These are phyloP conservation scores for Flaveria brownii DNA, from an alignment of 129 eudicot species.

Conservation along the genomic window DNA sequence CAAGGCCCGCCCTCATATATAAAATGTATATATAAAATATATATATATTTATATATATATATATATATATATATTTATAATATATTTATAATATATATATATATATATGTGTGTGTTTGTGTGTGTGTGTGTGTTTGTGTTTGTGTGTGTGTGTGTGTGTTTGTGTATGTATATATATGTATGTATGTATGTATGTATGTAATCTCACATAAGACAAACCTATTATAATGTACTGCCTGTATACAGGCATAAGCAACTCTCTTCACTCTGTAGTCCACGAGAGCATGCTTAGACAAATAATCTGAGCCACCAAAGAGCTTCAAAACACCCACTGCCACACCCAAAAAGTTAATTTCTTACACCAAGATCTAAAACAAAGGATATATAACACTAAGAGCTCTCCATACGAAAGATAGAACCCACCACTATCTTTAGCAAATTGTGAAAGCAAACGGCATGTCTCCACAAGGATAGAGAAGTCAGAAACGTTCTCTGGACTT, in stretches of 20 bases:
- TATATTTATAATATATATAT: no score
- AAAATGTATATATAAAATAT: no score
- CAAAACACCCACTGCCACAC: slow-evolving; percentile 50
- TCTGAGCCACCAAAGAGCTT: slow-evolving; percentile 66
- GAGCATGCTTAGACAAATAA: slow-evolving; percentile 46
- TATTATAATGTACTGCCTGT: slow-evolving; percentile 69
- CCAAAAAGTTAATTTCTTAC: slow-evolving; percentile 12
- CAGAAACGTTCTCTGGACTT: slow-evolving; percentile 61
- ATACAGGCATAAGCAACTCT: slow-evolving; percentile 72
- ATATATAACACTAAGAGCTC: slow-evolving; percentile 11
- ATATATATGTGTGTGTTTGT: no score
- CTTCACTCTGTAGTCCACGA: slow-evolving; percentile 78
- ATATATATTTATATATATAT: no score
- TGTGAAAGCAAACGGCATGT: slow-evolving; percentile 66
- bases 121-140: no score
- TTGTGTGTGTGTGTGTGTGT: no score
- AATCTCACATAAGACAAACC: slow-evolving; percentile 44
- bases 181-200: no score
- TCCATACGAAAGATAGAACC: slow-evolving; percentile 28
- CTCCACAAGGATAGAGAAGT: slow-evolving; percentile 74
- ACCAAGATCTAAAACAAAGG: neutral
- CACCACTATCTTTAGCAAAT: slow-evolving; percentile 61
- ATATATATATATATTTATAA: no score
- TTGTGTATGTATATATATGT: no score
- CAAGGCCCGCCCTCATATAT: no score